phyloP scores from a whole-genome alignment of 768 basidiomycete species.

The Leccinum variicolor region DNA sequence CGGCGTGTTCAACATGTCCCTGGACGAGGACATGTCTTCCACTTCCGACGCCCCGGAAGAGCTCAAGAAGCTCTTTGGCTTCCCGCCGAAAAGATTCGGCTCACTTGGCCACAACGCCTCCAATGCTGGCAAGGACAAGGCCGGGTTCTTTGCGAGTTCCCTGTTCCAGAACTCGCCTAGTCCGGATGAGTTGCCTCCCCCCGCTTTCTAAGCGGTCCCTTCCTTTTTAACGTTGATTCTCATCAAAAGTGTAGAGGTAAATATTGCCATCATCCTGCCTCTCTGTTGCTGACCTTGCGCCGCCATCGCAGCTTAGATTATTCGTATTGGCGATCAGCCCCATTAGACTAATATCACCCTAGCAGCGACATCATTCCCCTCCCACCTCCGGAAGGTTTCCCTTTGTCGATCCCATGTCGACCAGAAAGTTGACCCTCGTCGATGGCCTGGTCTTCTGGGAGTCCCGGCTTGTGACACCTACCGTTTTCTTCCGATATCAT shows the following conservation, averaged over 20 bases:
- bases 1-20: slow-evolving; percentile 71
- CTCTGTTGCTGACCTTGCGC: background rate
- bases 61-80: slow-evolving; percentile 32
- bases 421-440: slow-evolving; percentile 7
- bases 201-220: slow-evolving; percentile 50
- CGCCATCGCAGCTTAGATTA: slow-evolving; percentile 31
- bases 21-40: slow-evolving; percentile 58
- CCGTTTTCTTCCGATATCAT: slow-evolving; percentile 36
- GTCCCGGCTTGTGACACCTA: slow-evolving; percentile 23
- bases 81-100: slow-evolving; percentile 29
- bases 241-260: slow-evolving; percentile 41
- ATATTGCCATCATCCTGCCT: background rate
- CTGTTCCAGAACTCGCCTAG: slow-evolving; percentile 85
- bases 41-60: slow-evolving; percentile 40
- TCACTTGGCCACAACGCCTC: slow-evolving; percentile 27
- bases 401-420: slow-evolving; percentile 13
- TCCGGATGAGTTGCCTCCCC: slow-evolving; percentile 75
- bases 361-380: slow-evolving; percentile 27
- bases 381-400: slow-evolving; percentile 27
- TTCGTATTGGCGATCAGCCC: slow-evolving; percentile 36
- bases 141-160: slow-evolving; percentile 73
- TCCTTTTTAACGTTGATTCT: slow-evolving; percentile 17
- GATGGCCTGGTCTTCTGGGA: slow-evolving; percentile 18
- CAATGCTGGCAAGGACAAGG: slow-evolving; percentile 31
- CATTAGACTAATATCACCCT: slow-evolving; percentile 37